These are phyloP conservation scores for Claviceps sp. DNA, from an alignment of 2,329 filamentous ascomycete species.

Conservation along the genomic window DNA sequence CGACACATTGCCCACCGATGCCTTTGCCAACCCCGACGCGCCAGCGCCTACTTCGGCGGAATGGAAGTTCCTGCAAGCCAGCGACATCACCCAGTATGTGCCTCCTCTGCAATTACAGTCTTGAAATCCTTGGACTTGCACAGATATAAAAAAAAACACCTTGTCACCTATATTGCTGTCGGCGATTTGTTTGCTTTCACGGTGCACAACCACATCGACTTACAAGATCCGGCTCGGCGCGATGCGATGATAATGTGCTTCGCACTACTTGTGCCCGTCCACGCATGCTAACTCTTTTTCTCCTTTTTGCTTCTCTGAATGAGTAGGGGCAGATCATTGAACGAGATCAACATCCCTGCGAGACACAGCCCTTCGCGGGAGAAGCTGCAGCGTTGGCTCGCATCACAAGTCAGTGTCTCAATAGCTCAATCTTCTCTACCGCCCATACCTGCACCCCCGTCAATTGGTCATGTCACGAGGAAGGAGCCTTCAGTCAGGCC, in stretches of 20 bases:
- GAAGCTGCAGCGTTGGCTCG: conserved; percentile 25
- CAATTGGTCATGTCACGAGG: conserved; percentile 3
- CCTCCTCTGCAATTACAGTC: conserved; percentile 3
- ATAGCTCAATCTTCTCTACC: conserved; percentile 6
- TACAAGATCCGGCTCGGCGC: neutral
- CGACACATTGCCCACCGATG: conserved; percentile 45
- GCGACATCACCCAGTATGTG: conserved; percentile 48
- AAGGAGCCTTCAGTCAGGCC: conserved; percentile 5
- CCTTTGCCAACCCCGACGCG: conserved; percentile 44
- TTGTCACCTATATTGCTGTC: neutral
- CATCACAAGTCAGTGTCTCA: conserved; percentile 14
- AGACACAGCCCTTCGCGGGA: conserved; percentile 33
- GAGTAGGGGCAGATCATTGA: conserved; percentile 28
- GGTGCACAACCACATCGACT: conserved; percentile 1
- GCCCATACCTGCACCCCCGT: conserved; percentile 1
- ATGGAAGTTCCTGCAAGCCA: conserved; percentile 41
- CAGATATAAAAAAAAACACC: neutral
- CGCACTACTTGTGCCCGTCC: neutral
- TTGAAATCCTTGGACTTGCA: conserved; percentile 5
- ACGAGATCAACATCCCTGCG: conserved; percentile 39
- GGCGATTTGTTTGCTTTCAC: neutral
- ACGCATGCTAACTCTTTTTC: neutral
- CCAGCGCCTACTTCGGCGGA: conserved; percentile 37
- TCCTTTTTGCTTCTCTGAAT: neutral
- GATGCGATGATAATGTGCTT: neutral